Percentiles rank a stretch among this genome's conserved stretches.
phyloP scores from a whole-genome alignment of 1,284 basidiomycete species.

The Leccinum ponderosum region DNA sequence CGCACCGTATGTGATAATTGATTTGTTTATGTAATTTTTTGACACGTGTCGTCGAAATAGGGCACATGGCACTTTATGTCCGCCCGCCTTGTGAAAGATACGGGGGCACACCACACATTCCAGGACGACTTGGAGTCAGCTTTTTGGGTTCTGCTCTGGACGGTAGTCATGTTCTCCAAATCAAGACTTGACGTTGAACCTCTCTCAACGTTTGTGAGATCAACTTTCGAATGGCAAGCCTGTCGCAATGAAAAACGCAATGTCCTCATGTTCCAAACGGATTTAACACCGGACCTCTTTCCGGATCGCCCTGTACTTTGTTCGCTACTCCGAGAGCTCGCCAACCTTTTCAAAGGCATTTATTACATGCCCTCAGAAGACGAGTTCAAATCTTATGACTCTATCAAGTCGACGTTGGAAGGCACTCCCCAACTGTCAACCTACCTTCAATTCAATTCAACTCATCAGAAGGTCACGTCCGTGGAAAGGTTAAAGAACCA shows the following conservation, averaged over 20 bases:
- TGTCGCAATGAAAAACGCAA: background rate
- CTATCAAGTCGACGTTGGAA: background rate
- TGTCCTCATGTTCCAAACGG: background rate
- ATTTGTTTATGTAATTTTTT: background rate
- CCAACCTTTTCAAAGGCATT: background rate
- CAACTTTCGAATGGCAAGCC: background rate
- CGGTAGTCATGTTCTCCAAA: background rate
- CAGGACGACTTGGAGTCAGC: conserved; percentile 1
- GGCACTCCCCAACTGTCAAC: background rate
- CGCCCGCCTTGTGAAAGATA: background rate
- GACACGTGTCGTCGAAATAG: background rate
- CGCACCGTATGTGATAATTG: background rate
- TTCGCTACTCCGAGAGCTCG: background rate
- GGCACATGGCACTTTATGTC: background rate
- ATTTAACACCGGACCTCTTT: background rate
- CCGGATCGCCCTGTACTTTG: background rate
- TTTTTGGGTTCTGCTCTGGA: background rate
- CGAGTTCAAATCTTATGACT: background rate
- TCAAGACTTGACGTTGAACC: background rate
- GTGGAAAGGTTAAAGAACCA: background rate
- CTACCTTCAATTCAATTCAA: background rate
- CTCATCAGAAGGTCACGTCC: background rate
- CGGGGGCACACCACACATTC: background rate
- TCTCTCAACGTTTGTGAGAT: background rate
- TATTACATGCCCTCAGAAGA: background rate